Evolutionary conservation across 352 stramenopile species (phyloP), one percentile per base, ranked within the genome.

Genomic region (Globisporangium polare): DNA sequence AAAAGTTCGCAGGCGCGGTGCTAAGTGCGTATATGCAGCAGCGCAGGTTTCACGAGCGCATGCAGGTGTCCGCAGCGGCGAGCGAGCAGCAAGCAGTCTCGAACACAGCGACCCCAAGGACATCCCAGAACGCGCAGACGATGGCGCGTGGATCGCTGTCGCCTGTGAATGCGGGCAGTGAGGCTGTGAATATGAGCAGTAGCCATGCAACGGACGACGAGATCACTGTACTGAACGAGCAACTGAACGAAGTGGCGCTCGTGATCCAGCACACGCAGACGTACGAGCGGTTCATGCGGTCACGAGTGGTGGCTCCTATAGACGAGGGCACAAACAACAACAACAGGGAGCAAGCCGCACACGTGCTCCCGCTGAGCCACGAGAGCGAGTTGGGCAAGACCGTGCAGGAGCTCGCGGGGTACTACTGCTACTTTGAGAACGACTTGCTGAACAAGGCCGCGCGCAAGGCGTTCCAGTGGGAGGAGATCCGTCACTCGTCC

Each of bases 251-350:
- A 67, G 78, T 95, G 54, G 87, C 83, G 20, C 58, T 95, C 17
- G 74, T 95, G 35, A 89, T 95, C 54, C 87, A 95, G 47, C 86
- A 95, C 66, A 94, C 87, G 17, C 87, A 95, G 71, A 95, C 87
- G 13, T 95, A 89, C 63, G 87, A 95, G 64, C 85, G 87, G 9
- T 95, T 94, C 63, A 92, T 95, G 76, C 81, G 83, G 13, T 92
- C 82, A 6, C 77, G 85, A 15, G 74, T 89, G 27, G 55, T 63
- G 51, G 7, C 22, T 15, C 12, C 5, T 26, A 27, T 41, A 55
- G 12, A 55, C 63, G 4, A 24, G 41, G 41, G 6, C n/a, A 10
- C 17, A 46, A 51, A 65, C 47, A 51, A 56, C 9, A 59, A n/a
- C 13, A 63, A 64, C 8, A 35, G 55, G 0, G 56, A 71, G 42